Percentiles rank a stretch among this genome's conserved stretches.
Conservation (phyloP, 192 early-diverging fungal species). For the Oehlia diaphana region DNA sequence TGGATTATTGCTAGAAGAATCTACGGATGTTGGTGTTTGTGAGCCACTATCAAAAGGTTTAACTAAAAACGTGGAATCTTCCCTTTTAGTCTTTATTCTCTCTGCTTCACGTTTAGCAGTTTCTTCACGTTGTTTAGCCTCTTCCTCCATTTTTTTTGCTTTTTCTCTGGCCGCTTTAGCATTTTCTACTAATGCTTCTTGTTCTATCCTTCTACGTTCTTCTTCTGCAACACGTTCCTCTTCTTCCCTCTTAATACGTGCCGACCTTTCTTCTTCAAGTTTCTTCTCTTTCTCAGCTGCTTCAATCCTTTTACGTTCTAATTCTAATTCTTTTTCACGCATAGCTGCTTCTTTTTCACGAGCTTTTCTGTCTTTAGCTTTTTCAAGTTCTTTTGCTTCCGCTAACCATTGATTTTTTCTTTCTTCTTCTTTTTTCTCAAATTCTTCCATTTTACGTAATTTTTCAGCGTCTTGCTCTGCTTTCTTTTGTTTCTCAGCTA, state of each 20-base stretch:
- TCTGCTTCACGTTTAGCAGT: background rate
- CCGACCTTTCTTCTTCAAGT: constrained; percentile 38
- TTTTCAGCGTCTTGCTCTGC: constrained; percentile 41
- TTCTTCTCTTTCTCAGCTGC: constrained; percentile 33
- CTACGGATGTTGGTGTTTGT: background rate
- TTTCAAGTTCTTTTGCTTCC: constrained; percentile 36
- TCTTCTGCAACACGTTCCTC: constrained; percentile 22
- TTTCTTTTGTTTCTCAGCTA: constrained; percentile 31
- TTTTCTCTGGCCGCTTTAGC: constrained; percentile 15
- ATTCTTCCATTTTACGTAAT: constrained; percentile 48
- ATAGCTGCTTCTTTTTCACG: constrained; percentile 32
- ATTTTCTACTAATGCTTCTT: constrained; percentile 18
- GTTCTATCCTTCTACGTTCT: constrained; percentile 5
- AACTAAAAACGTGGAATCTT: background rate
- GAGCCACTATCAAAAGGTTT: background rate
- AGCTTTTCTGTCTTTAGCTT: constrained; percentile 29
- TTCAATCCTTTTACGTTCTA: constrained; percentile 31
- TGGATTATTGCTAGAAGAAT: constrained; percentile 36
- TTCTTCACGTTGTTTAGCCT: constrained; percentile 23
- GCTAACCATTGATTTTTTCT: constrained; percentile 43
- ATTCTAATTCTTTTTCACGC: constrained; percentile 40
- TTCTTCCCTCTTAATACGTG: constrained; percentile 26
- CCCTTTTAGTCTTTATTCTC: background rate
- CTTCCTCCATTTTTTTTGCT: constrained; percentile 24
- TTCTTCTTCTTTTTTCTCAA: constrained; percentile 41